phyloP scores from a whole-genome alignment of 148 eudicot genomes.

The Rhododendron molle region DNA sequence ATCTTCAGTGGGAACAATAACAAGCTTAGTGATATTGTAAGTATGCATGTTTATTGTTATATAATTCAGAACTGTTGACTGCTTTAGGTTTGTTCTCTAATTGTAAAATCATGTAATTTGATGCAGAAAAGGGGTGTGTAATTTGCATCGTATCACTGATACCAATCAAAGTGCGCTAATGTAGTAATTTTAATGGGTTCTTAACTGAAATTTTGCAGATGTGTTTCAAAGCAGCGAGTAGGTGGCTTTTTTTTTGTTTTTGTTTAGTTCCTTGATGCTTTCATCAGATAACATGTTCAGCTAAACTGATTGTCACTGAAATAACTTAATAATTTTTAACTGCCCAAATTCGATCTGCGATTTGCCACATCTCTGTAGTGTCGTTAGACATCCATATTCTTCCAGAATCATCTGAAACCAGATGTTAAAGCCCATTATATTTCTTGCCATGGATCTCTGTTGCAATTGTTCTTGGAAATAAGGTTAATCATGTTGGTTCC shows the following conservation, averaged over 20 bases:
- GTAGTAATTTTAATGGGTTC: not conserved
- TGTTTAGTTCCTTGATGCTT: not conserved
- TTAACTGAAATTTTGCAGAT: not conserved
- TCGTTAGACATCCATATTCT: not conserved
- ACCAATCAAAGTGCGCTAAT: too few species aligned
- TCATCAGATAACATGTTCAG: not conserved
- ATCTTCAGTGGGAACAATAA: constrained; percentile 60
- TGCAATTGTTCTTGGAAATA: not conserved
- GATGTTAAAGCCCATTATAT: not conserved
- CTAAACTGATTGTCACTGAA: not conserved
- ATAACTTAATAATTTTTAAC: not conserved
- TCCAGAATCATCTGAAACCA: not conserved
- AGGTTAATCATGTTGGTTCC: not conserved
- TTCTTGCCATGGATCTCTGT: not conserved
- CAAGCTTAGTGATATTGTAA: constrained; percentile 65
- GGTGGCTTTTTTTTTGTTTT: not conserved
- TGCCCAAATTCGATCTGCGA: not conserved
- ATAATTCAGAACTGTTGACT: not conserved
- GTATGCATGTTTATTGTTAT: constrained; percentile 19
- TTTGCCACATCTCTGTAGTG: not conserved
- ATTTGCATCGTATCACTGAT: not conserved
- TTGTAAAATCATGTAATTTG: not conserved
- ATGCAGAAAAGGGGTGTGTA: not conserved
- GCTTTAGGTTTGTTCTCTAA: not conserved
- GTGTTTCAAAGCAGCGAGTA: not conserved